Conservation (phyloP, 1,284 basidiomycete species). For the Microbotryum scabiosae region DNA sequence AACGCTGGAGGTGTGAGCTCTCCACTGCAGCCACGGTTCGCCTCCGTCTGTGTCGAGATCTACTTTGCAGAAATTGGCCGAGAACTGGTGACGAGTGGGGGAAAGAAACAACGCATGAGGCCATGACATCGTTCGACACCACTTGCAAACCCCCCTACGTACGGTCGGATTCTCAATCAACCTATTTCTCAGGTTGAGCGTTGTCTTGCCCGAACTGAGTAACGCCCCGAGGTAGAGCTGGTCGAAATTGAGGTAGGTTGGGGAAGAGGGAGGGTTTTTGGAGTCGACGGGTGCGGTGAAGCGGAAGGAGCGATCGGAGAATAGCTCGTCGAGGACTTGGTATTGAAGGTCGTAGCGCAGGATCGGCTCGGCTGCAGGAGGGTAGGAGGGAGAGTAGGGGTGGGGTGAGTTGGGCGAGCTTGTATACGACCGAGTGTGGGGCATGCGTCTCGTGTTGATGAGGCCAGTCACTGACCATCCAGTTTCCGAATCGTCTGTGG, state of each 20-base stretch:
- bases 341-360: conserved; percentile 62
- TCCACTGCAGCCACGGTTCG: too few relatives aligned
- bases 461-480: conserved; percentile 8
- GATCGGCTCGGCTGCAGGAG: conserved; percentile 22
- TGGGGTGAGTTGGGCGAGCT: too few relatives aligned
- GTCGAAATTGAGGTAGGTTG: conserved; percentile 54
- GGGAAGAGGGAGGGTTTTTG: conserved; percentile 38
- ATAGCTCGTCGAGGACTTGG: conserved; percentile 69
- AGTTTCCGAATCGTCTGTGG: conserved; percentile 29
- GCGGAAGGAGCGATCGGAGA: conserved; percentile 56
- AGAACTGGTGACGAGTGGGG: conserved; percentile 50
- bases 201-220: conserved; percentile 69
- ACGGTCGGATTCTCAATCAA: conserved; percentile 49
- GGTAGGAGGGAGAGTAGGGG: background rate
- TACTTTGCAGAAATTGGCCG: conserved; percentile 61
- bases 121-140: background rate
- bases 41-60: too few relatives aligned
- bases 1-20: too few relatives aligned
- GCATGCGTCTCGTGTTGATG: too few relatives aligned
- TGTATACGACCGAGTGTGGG: background rate
- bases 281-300: conserved; percentile 54
- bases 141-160: background rate
- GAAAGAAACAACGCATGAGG: conserved; percentile 37
- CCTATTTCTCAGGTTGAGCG: conserved; percentile 76
- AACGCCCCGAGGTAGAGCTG: conserved; percentile 76